Base-by-base conservation (phyloP, 1,284 basidiomycete species). In the Caloboletus firmus region DNA sequence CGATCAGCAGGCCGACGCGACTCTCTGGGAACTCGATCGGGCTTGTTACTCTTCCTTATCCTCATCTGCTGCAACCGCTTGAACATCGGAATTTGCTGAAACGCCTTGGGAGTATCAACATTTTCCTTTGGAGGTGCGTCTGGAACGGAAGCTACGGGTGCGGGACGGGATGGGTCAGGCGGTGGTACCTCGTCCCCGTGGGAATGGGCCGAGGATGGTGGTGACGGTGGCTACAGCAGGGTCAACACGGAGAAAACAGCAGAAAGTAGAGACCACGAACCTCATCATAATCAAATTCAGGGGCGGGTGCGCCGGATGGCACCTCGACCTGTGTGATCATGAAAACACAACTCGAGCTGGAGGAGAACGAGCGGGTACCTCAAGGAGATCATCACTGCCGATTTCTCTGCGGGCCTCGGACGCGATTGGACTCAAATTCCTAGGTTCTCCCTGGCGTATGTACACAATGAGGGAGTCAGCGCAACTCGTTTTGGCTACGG, bases 301-400 rank as follows among this genome's bases (percentile, higher is more conserved):
- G 3, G 1, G 17, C 7, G 0, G 41, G 24, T 1, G n/a, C 0
- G 17, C n/a, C 6, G 2, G 7, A 18, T 3, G n/a, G n/a, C 4
- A 42, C n/a, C 6, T 28, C n/a, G 7, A 5, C 11, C 41, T 42
- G 12, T 18, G 24, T 4, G 0, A 26, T 18, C 2, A 5, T 42
- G n/a, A 42, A 7, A 8, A 13, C 6, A 5, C 4, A 15, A 11
- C 13, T 42, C n/a, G 2, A 28, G 6, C 4, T 11, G 24, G 5
- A 2, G 12, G 12, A 1, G n/a, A n/a, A 18, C 7, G 0, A 18
- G 8, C 3, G 4, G 1, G n/a, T 42, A 42, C n/a, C n/a, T 42
- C n/a, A 11, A 42, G 24, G 2, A 42, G 4, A 18, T 18, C 28
- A 10, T 24, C 24, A 5, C 2, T 2, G 28, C 28, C n/a, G 7